Percentiles rank a stretch among this genome's conserved stretches.
Conservation (phyloP, 1,284 basidiomycete genomes). For the Malassezia cuniculi region DNA sequence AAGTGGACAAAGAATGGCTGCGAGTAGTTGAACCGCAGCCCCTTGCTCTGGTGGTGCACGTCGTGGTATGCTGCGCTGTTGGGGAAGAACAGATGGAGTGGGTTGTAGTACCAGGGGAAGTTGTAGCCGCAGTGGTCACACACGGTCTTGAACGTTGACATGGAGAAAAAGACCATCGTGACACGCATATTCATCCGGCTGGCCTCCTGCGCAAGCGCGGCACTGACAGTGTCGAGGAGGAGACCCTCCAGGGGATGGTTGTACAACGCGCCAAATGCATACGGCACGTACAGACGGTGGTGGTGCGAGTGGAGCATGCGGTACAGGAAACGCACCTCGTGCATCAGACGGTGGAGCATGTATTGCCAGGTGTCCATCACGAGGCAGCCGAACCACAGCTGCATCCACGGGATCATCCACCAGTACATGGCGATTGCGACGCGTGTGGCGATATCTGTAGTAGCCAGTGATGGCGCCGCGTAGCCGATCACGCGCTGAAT, state of each 20-base stretch:
- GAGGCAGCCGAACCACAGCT: constrained; percentile 71
- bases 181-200: constrained; percentile 62
- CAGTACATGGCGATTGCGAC: constrained; percentile 68
- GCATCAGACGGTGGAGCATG: constrained; percentile 82
- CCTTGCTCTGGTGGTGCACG: constrained; percentile 83
- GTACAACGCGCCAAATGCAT: constrained; percentile 92
- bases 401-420: constrained; percentile 74
- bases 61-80: constrained; percentile 98
- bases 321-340: constrained; percentile 80
- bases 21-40: constrained; percentile 89
- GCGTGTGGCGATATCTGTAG: constrained; percentile 45
- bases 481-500: too few species aligned
- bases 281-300: constrained; percentile 90
- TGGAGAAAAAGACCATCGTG: constrained; percentile 66
- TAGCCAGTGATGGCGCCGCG: too few species aligned
- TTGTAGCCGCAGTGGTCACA: constrained; percentile 93
- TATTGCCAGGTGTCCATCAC: constrained; percentile 98
- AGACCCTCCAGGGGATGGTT: constrained; percentile 86
- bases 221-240: constrained; percentile 72
- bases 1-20: constrained; percentile 65
- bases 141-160: constrained; percentile 85
- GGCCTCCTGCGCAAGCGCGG: constrained; percentile 60
- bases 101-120: constrained; percentile 65
- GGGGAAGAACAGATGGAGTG: constrained; percentile 65
- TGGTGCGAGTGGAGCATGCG: constrained; percentile 85